Base-by-base conservation (phyloP, 805 yeast genomes). In the Brettanomyces sp. region DNA sequence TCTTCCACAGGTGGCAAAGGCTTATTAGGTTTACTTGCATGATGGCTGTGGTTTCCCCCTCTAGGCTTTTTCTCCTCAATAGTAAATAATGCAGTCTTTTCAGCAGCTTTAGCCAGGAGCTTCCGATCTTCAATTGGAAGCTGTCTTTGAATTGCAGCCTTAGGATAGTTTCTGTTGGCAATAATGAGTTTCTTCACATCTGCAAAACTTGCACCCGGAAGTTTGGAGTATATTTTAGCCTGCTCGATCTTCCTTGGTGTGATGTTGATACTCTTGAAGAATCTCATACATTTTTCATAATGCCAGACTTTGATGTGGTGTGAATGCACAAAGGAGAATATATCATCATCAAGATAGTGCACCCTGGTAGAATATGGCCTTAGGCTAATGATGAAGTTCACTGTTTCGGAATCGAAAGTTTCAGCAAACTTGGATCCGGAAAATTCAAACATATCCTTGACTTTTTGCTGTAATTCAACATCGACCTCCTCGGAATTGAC, bases 251-350 rank as follows among this genome's bases (percentile, higher is more conserved):
- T 65, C 46, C 69, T 52, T 57, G 70, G 55, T 42, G 67, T 45
- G 58, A 71, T 44, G 69, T 77, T 64, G 50, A 77, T 62, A 51
- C 74, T 70, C 52, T 73, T 74, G 56, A 77, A 70, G 49, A 77
- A 77, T 39, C 81, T 59, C 51, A 74, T 72, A 22, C 76, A 79
- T 58, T 77, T 77, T 48, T 75, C 80, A 52, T 68, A 74, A 57
- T 73, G 77, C 82, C 82, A 77, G 22, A 76, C 81, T 54, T 77
- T 77, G 47, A 75, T 74, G 49, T 72, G 70, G 39, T 68, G 62
- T 18, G 62, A 59, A 36, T 64, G 59, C 18, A 74, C 79, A 49
- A 70, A 67, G 46, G 69, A 64, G 53, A 74, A 76, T 4, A 72
- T 69, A 56, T 77, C 80, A 52, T 63, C 66, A 8, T 67, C 49